Percentiles rank a stretch among this genome's conserved stretches.
phyloP scores from a whole-genome alignment of 352 stramenopile species.

The Saprolegnia parasitica region DNA sequence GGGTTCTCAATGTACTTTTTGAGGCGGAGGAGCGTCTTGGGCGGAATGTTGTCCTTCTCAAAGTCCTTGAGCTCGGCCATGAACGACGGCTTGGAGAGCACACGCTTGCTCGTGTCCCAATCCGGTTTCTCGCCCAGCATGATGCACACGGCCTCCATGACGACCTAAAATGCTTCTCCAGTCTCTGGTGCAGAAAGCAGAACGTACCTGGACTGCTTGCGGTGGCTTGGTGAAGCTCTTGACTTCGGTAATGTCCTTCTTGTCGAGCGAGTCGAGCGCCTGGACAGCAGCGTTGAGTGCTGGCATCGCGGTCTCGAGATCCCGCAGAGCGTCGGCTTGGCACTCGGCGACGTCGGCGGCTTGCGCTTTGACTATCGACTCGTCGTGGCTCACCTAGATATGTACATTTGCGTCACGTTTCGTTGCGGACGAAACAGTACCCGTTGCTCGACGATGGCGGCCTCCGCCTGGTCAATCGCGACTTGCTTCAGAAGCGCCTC shows the following conservation, averaged over 20 bases:
- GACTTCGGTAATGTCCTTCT: conserved; percentile 84
- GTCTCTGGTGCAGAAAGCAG: background rate
- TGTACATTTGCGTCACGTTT: background rate
- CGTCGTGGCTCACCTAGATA: conserved; percentile 37
- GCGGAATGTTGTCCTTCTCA: conserved; percentile 73
- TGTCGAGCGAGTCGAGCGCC: conserved; percentile 75
- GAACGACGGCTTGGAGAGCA: conserved; percentile 66
- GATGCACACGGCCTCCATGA: conserved; percentile 86
- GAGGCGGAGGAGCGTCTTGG: conserved; percentile 57
- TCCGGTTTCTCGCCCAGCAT: conserved; percentile 81
- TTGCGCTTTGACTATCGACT: conserved; percentile 59
- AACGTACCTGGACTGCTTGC: conserved; percentile 54
- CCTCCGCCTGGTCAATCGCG: conserved; percentile 55
- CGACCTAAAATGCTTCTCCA: conserved; percentile 32
- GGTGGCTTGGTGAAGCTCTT: conserved; percentile 83
- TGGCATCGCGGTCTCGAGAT: conserved; percentile 67
- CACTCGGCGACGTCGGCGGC: conserved; percentile 54
- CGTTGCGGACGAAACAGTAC: conserved; percentile 28
- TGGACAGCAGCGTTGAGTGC: conserved; percentile 67
- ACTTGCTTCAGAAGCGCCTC: conserved; percentile 60
- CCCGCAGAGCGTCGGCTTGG: conserved; percentile 65
- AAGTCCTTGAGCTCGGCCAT: conserved; percentile 84
- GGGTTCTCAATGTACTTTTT: conserved; percentile 81
- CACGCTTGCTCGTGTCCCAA: conserved; percentile 79
- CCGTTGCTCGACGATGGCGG: conserved; percentile 41